Evolutionary conservation across 345 rosid species (phyloP).

Genomic region (Murraya koenigii): DNA sequence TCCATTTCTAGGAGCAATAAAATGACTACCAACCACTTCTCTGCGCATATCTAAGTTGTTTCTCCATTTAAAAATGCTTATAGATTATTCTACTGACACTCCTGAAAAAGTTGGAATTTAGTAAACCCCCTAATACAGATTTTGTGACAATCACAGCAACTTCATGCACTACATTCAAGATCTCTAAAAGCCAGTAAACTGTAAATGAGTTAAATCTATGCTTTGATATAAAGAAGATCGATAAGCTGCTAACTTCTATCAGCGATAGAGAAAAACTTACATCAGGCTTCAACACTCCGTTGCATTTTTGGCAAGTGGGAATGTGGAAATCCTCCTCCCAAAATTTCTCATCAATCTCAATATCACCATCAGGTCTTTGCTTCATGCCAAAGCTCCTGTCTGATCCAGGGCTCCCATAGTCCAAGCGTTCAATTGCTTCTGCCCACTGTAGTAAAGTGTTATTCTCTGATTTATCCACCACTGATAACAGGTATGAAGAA

Average conservation of each 20-base stretch:
- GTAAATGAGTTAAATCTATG: not conserved
- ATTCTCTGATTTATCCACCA: not conserved
- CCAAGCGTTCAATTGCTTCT: constrained; percentile 81
- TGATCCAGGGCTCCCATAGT: constrained; percentile 68
- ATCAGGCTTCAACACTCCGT: constrained; percentile 85
- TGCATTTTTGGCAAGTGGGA: constrained; percentile 76
- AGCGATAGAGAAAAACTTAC: constrained; percentile 36
- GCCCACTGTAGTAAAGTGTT: constrained; percentile 66
- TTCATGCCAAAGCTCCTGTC: constrained; percentile 96
- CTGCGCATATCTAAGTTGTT: not conserved
- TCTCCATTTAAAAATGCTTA: too few relatives aligned
- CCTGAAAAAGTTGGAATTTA: not conserved
- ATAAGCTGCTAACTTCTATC: not conserved
- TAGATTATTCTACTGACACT: too few relatives aligned
- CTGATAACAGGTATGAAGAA: not conserved
- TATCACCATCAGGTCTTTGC: constrained; percentile 96
- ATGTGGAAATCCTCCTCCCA: constrained; percentile 88
- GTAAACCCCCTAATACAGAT: not conserved
- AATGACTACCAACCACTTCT: not conserved
- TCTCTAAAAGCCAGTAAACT: not conserved
- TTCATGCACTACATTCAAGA: not conserved
- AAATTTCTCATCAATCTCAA: constrained; percentile 90
- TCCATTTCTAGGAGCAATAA: not conserved
- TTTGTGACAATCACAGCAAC: not conserved
- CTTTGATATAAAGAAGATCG: not conserved